These are phyloP conservation scores for Xylariaceae sp. DNA, from an alignment of 2,329 filamentous ascomycete genomes.

Conservation along the genomic window DNA sequence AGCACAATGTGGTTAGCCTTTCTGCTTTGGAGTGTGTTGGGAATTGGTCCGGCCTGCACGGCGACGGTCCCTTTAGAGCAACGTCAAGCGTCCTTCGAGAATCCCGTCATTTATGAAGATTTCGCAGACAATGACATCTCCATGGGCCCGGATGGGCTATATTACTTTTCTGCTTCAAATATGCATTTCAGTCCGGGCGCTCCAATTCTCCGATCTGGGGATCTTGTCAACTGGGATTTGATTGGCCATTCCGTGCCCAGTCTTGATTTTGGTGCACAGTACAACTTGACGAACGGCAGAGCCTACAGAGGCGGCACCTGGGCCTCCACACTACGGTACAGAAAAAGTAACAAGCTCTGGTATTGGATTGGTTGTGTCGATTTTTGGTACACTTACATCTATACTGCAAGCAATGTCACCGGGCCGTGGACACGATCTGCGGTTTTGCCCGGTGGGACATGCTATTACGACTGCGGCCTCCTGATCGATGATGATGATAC, in stretches of 20 bases:
- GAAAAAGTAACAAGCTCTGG: slow-evolving; percentile 24
- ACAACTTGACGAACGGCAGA: slow-evolving; percentile 19
- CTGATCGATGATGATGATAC: slow-evolving; percentile 63
- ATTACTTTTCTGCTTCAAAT: slow-evolving; percentile 14
- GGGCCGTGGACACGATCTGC: slow-evolving; percentile 52
- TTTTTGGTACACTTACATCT: slow-evolving; percentile 57
- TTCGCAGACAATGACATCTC: slow-evolving; percentile 13
- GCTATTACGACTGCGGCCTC: slow-evolving; percentile 65
- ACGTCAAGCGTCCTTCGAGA: no score
- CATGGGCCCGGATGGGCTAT: slow-evolving; percentile 4
- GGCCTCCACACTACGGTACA: slow-evolving; percentile 32
- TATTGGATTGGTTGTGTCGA: slow-evolving; percentile 60
- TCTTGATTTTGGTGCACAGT: slow-evolving; percentile 13
- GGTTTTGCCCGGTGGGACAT: slow-evolving; percentile 42
- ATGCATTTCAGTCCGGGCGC: slow-evolving; percentile 15
- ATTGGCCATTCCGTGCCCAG: slow-evolving; percentile 13
- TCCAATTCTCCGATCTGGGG: slow-evolving; percentile 7
- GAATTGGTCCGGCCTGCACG: no score
- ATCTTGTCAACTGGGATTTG: slow-evolving; percentile 10
- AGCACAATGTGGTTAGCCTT: no score
- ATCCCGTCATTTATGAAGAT: slow-evolving; percentile 12
- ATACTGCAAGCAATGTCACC: slow-evolving; percentile 49
- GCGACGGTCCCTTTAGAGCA: no score
- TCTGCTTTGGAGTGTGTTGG: no score
- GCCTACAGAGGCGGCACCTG: slow-evolving; percentile 32